These are phyloP conservation scores for Cutaneotrichosporon spelunceum DNA, from an alignment of 1,284 basidiomycete genomes.

Conservation along the genomic window DNA sequence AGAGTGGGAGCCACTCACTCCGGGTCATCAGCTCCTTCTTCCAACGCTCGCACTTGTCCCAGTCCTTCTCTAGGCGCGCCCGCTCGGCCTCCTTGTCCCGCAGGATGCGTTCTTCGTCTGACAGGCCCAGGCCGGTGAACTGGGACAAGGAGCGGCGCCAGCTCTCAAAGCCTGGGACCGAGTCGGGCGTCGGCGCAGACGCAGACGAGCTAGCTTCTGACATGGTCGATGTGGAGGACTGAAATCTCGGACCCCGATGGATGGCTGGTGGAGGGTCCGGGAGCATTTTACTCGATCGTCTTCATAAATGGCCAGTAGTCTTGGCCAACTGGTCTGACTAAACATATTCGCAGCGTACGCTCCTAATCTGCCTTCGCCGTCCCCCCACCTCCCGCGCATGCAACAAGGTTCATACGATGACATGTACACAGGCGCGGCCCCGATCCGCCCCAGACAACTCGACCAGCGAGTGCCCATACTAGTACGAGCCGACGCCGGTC, in stretches of 20 bases:
- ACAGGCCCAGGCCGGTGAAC: constrained; percentile 51
- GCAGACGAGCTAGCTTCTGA: neutral
- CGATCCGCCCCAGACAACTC: neutral
- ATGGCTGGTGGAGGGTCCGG: constrained; percentile 1
- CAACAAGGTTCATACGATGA: constrained; percentile 2
- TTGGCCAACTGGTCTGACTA: no score
- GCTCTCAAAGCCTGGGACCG: constrained; percentile 42
- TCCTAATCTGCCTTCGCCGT: neutral
- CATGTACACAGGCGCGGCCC: neutral
- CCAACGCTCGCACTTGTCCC: constrained; percentile 54
- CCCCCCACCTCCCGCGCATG: neutral
- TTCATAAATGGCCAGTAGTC: no score
- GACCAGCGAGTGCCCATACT: constrained; percentile 4
- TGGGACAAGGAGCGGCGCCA: constrained; percentile 49
- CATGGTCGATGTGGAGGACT: neutral
- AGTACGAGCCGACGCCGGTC: neutral
- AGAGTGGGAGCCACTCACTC: constrained; percentile 42
- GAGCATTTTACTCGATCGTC: neutral
- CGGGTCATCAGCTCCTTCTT: constrained; percentile 52
- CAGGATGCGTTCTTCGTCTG: constrained; percentile 37
- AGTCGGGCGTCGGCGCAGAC: constrained; percentile 1
- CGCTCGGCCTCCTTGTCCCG: constrained; percentile 22
- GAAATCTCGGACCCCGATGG: neutral
- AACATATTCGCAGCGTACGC: neutral
- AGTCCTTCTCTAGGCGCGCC: constrained; percentile 46